phyloP scores from a whole-genome alignment of 805 yeast genomes.

The Yueomyces sinensis region DNA sequence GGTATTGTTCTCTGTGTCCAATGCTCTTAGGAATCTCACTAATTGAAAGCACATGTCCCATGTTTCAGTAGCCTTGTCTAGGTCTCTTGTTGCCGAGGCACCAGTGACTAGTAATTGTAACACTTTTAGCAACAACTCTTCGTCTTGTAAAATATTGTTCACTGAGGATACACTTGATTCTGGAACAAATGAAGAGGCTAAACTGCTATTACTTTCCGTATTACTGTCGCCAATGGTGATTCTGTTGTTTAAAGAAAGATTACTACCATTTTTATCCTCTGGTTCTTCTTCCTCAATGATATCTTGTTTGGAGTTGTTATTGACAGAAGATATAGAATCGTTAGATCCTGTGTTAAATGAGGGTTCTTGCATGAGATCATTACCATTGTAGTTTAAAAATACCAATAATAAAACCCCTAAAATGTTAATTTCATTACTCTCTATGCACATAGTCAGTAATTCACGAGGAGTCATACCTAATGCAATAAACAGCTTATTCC shows the following conservation, averaged over 20 bases:
- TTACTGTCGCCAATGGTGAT: not conserved
- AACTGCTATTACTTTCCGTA: not conserved
- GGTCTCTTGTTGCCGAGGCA: conserved; percentile 15
- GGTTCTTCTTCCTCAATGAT: not conserved
- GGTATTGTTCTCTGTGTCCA: conserved; percentile 18
- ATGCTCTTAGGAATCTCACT: conserved; percentile 15
- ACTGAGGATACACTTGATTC: conserved; percentile 4
- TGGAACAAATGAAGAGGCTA: not conserved
- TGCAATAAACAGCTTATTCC: conserved; percentile 17
- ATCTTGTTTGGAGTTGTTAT: conserved; percentile 7
- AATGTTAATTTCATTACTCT: conserved; percentile 19
- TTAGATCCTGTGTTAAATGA: no score
- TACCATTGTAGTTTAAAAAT: conserved; percentile 20
- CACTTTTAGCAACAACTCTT: conserved; percentile 21
- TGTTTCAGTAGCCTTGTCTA: conserved; percentile 16
- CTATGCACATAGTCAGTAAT: conserved; percentile 18
- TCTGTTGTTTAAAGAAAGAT: not conserved
- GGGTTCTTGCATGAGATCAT: no score
- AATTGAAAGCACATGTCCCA: conserved; percentile 26
- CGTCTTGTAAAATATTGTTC: conserved; percentile 14
- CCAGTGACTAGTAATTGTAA: conserved; percentile 17
- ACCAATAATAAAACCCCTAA: conserved; percentile 21
- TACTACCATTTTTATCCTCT: not conserved
- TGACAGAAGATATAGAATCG: conserved; percentile 1
- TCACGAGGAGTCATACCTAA: conserved; percentile 21